Conservation (phyloP, 2,329 filamentous ascomycete species). For the Neonectria faginata region DNA sequence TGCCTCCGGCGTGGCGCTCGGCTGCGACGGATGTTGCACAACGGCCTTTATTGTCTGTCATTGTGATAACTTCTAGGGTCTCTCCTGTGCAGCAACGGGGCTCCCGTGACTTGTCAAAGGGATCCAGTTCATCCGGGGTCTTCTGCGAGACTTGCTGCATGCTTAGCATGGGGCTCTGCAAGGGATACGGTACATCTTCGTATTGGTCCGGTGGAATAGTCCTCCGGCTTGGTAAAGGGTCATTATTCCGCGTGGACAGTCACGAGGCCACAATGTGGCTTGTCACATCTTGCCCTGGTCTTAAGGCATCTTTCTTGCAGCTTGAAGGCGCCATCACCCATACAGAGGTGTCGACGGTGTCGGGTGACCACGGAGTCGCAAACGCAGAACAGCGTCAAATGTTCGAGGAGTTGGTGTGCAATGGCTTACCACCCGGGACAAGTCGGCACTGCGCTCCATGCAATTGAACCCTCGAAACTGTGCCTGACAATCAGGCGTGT, state of each 20-base stretch:
- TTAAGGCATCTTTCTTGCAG: slow-evolving; percentile 13
- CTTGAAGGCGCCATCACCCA: background rate
- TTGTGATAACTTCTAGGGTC: background rate
- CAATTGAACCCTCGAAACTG: background rate
- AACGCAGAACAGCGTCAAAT: background rate
- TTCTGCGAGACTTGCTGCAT: background rate
- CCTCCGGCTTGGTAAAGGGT: background rate
- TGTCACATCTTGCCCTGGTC: slow-evolving; percentile 1
- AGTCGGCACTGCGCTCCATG: background rate
- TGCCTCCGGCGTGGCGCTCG: slow-evolving; percentile 12
- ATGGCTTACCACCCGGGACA: slow-evolving; percentile 19
- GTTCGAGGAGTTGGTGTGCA: slow-evolving; percentile 9
- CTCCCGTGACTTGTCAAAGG: background rate
- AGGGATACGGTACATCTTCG: background rate
- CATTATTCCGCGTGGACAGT: background rate
- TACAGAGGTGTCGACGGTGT: slow-evolving; percentile 4
- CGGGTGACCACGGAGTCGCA: slow-evolving; percentile 22
- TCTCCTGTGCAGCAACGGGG: background rate
- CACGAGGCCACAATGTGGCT: slow-evolving; percentile 4
- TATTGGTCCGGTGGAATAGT: slow-evolving; percentile 1
- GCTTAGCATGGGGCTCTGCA: background rate
- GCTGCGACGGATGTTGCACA: slow-evolving; percentile 22
- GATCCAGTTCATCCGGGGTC: background rate
- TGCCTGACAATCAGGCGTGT: slow-evolving; percentile 3
- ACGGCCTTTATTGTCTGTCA: background rate